A percentile compares a stretch with the other conserved stretches of the same genome.
Evolutionary conservation across 441 rosid species (phyloP).

Genomic region (Eutrema salsugineum): DNA sequence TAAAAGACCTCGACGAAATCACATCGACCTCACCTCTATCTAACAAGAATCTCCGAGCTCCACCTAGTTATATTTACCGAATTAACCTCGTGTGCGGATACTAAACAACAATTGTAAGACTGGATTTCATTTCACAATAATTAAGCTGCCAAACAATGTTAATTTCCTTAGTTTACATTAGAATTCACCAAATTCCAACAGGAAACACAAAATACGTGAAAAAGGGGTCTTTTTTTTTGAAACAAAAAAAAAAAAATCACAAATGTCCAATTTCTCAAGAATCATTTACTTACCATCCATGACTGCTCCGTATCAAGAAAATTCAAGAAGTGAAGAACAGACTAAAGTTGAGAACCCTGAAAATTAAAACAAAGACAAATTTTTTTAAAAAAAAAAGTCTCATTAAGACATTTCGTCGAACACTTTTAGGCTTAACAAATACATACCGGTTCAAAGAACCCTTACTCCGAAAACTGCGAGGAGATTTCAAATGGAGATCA

Average conservation of each 20-base stretch:
- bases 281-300: conserved; percentile 69
- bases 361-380: conserved; percentile 5
- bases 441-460: too few species aligned
- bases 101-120: not conserved
- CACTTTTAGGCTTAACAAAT: conserved; percentile 25
- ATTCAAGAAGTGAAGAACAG: not conserved
- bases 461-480: not conserved
- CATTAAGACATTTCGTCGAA: conserved; percentile 35
- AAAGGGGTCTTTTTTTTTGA: too few species aligned
- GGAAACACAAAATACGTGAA: too few species aligned
- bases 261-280: not conserved
- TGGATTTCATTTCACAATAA: not conserved
- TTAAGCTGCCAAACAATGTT: too few species aligned
- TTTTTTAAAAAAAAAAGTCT: not conserved
- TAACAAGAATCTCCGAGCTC: too few species aligned
- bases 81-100: too few species aligned
- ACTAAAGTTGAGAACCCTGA: conserved; percentile 24
- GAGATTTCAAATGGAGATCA: not conserved
- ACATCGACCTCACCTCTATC: too few species aligned
- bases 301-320: conserved; percentile 31
- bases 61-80: too few species aligned
- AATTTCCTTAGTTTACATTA: too few species aligned
- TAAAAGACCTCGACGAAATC: too few species aligned
- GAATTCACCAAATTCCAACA: too few species aligned
- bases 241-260: not conserved